Evolutionary conservation across 2,329 filamentous ascomycete genomes (phyloP).

Genomic region (Cyphellophora europaea): DNA sequence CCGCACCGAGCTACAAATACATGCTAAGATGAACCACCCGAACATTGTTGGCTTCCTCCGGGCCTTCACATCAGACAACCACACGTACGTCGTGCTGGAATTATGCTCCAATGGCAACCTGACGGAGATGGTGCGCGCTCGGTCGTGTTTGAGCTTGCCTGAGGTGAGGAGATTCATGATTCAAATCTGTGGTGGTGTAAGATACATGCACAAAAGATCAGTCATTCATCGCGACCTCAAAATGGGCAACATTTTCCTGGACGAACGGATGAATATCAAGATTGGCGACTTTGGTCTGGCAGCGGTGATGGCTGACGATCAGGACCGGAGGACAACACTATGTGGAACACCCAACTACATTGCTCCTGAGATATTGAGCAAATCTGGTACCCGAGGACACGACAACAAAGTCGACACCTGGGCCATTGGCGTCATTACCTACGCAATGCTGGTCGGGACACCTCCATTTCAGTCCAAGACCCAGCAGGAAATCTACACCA

Average conservation of each 20-base stretch:
- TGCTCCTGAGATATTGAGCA: constrained; percentile 89
- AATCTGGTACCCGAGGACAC: constrained; percentile 76
- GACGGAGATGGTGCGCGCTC: constrained; percentile 93
- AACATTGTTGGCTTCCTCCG: constrained; percentile 95
- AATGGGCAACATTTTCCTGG: constrained; percentile 95
- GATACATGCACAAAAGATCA: constrained; percentile 92
- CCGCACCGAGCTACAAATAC: constrained; percentile 83
- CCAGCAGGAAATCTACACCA: constrained; percentile 42
- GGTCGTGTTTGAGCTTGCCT: constrained; percentile 82
- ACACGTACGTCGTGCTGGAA: constrained; percentile 89
- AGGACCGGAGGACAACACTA: constrained; percentile 86
- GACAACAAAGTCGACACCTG: constrained; percentile 98
- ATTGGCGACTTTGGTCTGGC: constrained; percentile 96
- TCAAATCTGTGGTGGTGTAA: constrained; percentile 92
- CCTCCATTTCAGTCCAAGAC: constrained; percentile 83
- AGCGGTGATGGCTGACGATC: constrained; percentile 81
- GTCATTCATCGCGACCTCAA: constrained; percentile 96
- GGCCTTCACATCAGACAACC: constrained; percentile 80
- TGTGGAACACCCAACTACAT: constrained; percentile 99
- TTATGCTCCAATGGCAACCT: constrained; percentile 91
- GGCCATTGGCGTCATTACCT: constrained; percentile 96
- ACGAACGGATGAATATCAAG: constrained; percentile 92
- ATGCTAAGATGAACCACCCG: constrained; percentile 92
- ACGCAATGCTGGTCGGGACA: constrained; percentile 88
- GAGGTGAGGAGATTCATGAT: constrained; percentile 91